Conservation (phyloP, 306 rosid species). For the Prosopis cineraria region DNA sequence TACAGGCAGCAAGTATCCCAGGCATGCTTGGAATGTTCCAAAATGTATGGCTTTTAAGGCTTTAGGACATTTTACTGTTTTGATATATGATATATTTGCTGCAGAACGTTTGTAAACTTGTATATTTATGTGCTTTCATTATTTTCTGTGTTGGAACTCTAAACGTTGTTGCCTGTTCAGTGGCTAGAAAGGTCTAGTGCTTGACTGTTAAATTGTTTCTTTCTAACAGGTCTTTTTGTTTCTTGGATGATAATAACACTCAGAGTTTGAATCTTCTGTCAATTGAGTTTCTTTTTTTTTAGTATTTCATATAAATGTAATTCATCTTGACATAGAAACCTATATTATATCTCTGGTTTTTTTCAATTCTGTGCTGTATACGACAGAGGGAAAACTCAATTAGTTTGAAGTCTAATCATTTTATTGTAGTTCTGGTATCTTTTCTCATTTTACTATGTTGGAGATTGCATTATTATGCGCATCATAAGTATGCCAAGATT, state of each 20-base stretch:
- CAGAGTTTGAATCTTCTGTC: not conserved
- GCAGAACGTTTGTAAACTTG: not conserved
- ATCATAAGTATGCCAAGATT: not conserved
- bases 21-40: constrained; percentile 99
- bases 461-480: not conserved
- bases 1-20: constrained; percentile 98
- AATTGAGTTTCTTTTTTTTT: not conserved
- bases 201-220: not conserved
- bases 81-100: not conserved
- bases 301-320: not conserved
- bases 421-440: not conserved
- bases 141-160: not conserved
- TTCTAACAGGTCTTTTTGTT: not conserved
- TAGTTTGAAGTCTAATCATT: not conserved
- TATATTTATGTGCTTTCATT: not conserved
- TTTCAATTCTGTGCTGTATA: not conserved
- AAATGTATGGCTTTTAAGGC: constrained; percentile 58
- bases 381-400: not conserved
- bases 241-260: not conserved
- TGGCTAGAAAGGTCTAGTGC: not conserved
- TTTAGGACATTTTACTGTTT: constrained; percentile 5
- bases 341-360: not conserved
- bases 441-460: not conserved
- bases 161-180: not conserved
- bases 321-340: not conserved